Evolutionary conservation across 2,329 filamentous ascomycete genomes (phyloP), one percentile per base, ranked within the genome.

Genomic region (Fusarium tanahbumbuense): DNA sequence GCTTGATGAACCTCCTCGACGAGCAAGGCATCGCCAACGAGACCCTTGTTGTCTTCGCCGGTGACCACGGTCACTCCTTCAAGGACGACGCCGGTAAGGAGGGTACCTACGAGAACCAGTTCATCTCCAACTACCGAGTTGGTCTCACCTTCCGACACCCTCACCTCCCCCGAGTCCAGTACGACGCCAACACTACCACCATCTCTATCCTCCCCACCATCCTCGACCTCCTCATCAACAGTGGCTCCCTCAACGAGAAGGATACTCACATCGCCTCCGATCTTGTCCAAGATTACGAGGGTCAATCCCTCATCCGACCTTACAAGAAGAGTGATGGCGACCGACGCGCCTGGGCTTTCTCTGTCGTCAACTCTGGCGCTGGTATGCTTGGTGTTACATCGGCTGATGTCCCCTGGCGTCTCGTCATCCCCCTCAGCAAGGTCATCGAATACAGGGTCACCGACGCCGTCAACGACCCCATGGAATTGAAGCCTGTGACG

Each of bases 1-100:
- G 73, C 50, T 66, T 80, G 6, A 65, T 80, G 62, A 66, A 75
- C 22, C 71, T 79, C 7, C 72, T 80, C 7, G 77, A 80, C 4
- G 75, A 79, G 18, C 62, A 74, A 15, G 77, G 73, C 5, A 78
- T 79, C 10, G 68, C 78, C 10, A 73, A 80, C 25, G 78, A 80
- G 63, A 80, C 78, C 3, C 73, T 80, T 0, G 69, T 79, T 8
- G 73, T 80, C 41, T 73, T 79, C 16, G 76, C 77, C 1, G 78
- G 78, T 8, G 78, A 80, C 48, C 78, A 80, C 27, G 78, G 78
- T 6, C 71, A 78, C 37, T 77, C 78, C 0, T 78, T 80, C 60
- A 74, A 77, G 11, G 78, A 80, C 20, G 78, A 79, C 28, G 73
- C 61, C 32, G 70, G 70, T 8, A 63, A 75, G 32, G 72, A 78